A percentile compares a stretch with the other conserved stretches of the same genome.
Conservation (phyloP, 192 early-diverging fungal species). For the Phlyctochytrium planicorne region DNA sequence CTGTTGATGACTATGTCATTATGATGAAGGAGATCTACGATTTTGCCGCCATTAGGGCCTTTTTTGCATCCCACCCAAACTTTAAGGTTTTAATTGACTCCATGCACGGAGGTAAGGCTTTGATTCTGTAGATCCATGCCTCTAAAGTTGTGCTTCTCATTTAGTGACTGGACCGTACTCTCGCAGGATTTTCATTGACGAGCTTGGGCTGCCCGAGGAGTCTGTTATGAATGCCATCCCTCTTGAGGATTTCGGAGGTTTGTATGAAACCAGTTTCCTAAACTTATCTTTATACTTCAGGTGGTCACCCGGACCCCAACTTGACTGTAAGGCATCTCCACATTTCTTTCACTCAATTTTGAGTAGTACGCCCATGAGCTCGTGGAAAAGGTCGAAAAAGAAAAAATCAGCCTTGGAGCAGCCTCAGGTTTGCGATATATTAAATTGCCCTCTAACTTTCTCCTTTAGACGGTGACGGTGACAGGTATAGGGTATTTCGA, state of each 20-base stretch:
- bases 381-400: conserved; percentile 82
- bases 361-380: conserved; percentile 82
- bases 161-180: conserved; percentile 93
- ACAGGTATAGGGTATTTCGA: conserved; percentile 17
- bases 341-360: not conserved
- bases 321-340: conserved; percentile 54
- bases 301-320: conserved; percentile 96
- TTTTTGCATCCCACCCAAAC: conserved; percentile 66
- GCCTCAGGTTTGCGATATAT: conserved; percentile 60
- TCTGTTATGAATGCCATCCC: conserved; percentile 83
- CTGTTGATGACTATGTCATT: conserved; percentile 83
- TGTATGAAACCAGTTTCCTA: not conserved
- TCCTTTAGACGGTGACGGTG: conserved; percentile 87
- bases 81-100: conserved; percentile 92
- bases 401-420: conserved; percentile 83
- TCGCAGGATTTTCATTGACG: conserved; percentile 78
- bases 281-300: not conserved
- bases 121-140: conserved; percentile 8
- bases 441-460: not conserved
- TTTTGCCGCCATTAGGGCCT: conserved; percentile 79
- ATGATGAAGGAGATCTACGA: conserved; percentile 91
- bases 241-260: conserved; percentile 84
- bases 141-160: conserved; percentile 11
- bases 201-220: conserved; percentile 78
- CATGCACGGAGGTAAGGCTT: conserved; percentile 75